Conservation (phyloP, 2,329 filamentous ascomycete species). For the Zymoseptoria brevis region DNA sequence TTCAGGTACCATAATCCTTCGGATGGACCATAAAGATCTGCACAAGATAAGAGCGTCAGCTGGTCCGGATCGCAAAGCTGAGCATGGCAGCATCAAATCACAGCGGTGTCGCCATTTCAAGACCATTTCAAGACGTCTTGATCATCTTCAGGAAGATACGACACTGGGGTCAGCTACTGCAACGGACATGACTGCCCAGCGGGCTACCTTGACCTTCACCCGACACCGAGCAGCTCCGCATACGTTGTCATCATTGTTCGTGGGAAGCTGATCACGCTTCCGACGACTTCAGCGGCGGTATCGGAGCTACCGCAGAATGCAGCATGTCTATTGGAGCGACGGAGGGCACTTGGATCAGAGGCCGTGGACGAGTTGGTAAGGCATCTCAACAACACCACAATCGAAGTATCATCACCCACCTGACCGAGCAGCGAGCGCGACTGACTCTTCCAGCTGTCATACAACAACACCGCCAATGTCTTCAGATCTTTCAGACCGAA, state of each 20-base stretch:
- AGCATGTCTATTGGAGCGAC: conserved; percentile 31
- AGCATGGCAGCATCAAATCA: conserved; percentile 41
- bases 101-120: conserved; percentile 47
- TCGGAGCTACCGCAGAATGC: conserved; percentile 33
- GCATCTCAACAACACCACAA: neutral
- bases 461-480: conserved; percentile 42
- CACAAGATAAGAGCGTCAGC: too few relatives aligned
- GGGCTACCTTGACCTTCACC: conserved; percentile 36
- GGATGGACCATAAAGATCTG: conserved; percentile 13
- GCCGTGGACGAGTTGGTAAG: conserved; percentile 36
- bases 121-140: too few relatives aligned
- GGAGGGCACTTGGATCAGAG: conserved; percentile 46
- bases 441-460: conserved; percentile 43
- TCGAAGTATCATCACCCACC: too few relatives aligned
- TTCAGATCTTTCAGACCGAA: conserved; percentile 41
- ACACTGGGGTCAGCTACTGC: conserved; percentile 31
- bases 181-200: conserved; percentile 23
- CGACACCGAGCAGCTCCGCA: conserved; percentile 37
- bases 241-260: too few relatives aligned
- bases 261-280: conserved; percentile 28
- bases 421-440: conserved; percentile 43
- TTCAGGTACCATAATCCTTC: conserved; percentile 36
- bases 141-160: conserved; percentile 18
- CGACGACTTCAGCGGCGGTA: conserved; percentile 3
- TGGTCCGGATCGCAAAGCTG: conserved; percentile 18